phyloP scores from a whole-genome alignment of 495 filamentous ascomycete species.

The Collariella sp. region DNA sequence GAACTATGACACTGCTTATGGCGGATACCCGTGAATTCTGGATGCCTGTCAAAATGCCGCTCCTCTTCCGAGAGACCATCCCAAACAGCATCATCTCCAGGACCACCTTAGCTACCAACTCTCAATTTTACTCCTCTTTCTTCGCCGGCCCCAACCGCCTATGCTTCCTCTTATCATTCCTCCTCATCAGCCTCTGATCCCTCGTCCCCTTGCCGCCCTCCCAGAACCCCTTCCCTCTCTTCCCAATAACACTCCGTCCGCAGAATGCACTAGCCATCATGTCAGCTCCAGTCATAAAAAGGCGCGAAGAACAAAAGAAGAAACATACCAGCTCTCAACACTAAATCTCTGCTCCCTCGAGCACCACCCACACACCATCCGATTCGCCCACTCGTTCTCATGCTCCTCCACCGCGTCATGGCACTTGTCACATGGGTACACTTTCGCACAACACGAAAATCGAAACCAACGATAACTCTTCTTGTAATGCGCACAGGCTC shows the following conservation, averaged over 20 bases:
- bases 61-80: no score
- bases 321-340: constrained; percentile 57
- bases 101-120: no score
- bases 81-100: no score
- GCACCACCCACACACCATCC: constrained; percentile 84
- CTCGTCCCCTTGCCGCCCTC: constrained; percentile 86
- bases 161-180: constrained; percentile 68
- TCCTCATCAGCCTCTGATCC: constrained; percentile 59
- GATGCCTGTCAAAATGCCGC: no score
- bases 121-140: constrained; percentile 12
- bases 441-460: constrained; percentile 48
- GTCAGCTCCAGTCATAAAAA: no score
- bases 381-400: constrained; percentile 71
- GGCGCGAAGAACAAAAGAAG: not conserved
- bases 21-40: no score
- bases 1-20: no score
- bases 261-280: constrained; percentile 45
- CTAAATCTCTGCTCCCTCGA: constrained; percentile 77
- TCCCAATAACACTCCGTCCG: constrained; percentile 59
- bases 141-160: constrained; percentile 40
- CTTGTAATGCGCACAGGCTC: constrained; percentile 69
- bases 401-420: constrained; percentile 69
- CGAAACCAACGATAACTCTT: constrained; percentile 84
- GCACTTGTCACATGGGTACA: constrained; percentile 78
- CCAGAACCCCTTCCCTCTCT: constrained; percentile 68